Percentiles rank a stretch among this genome's conserved stretches.
phyloP scores from a whole-genome alignment of 257 asterid genomes.

The Coffea canephora region DNA sequence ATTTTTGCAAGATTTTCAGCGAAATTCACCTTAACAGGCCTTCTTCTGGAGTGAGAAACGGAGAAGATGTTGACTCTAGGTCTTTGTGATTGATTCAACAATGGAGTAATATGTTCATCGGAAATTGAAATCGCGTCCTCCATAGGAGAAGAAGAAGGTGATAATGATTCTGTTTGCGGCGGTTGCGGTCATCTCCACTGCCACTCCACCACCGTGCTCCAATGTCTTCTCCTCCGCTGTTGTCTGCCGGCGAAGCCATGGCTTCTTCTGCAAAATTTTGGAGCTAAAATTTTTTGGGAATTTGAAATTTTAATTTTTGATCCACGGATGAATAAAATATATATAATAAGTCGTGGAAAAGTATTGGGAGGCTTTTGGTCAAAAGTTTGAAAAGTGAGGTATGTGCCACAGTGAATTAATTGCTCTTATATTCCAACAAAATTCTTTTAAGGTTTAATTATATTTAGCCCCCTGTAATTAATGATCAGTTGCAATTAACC shows the following conservation, averaged over 20 bases:
- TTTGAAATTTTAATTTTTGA: too few species aligned
- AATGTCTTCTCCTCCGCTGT: constrained; percentile 9
- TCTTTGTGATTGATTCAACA: constrained; percentile 29
- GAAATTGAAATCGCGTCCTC: constrained; percentile 20
- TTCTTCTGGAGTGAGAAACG: constrained; percentile 27
- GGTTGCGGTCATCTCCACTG: constrained; percentile 17
- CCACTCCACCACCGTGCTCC: constrained; percentile 12
- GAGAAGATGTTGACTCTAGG: constrained; percentile 44
- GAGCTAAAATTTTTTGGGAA: too few species aligned
- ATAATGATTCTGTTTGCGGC: constrained; percentile 3
- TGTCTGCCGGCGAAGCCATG: constrained; percentile 10
- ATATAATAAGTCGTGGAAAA: too few species aligned
- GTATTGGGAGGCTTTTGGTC: too few species aligned
- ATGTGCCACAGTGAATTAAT: too few species aligned
- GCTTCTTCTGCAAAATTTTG: too few species aligned
- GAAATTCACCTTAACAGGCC: constrained; percentile 23
- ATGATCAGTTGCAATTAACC: too few species aligned
- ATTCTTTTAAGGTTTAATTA: too few species aligned
- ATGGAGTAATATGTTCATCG: constrained; percentile 33
- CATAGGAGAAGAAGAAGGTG: constrained; percentile 3
- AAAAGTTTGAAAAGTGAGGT: too few species aligned
- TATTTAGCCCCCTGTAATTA: too few species aligned
- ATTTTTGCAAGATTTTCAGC: neutral
- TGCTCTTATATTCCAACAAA: too few species aligned
- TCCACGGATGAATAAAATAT: too few species aligned